phyloP scores from a whole-genome alignment of 768 basidiomycete genomes.

The Tylopilus rubrobrunneus region DNA sequence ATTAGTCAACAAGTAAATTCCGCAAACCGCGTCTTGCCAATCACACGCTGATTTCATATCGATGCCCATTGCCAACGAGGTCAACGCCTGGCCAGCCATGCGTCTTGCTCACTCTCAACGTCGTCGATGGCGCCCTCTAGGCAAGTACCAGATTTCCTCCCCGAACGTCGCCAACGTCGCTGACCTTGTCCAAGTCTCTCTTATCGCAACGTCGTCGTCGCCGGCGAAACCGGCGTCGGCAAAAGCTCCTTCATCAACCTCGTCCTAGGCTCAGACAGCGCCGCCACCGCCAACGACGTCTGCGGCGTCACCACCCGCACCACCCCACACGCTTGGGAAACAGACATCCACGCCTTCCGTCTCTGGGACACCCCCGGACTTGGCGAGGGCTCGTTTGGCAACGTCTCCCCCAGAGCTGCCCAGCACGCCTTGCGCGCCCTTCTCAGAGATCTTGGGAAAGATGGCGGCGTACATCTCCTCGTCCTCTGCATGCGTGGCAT shows the following conservation, averaged over 20 bases:
- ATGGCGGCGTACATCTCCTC: conserved; percentile 25
- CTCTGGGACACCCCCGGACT: conserved; percentile 26
- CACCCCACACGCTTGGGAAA: conserved; percentile 15
- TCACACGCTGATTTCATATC: conserved; percentile 7
- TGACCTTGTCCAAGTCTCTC: background rate
- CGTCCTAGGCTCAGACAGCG: conserved; percentile 11
- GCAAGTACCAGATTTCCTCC: too few species aligned
- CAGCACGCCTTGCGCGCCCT: conserved; percentile 18
- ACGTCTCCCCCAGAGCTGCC: conserved; percentile 20
- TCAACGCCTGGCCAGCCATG: conserved; percentile 2
- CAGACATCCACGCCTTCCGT: conserved; percentile 14
- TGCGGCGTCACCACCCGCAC: conserved; percentile 19
- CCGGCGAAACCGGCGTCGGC: conserved; percentile 24
- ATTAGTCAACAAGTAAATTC: too few species aligned
- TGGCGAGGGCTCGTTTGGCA: conserved; percentile 21
- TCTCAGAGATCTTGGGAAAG: conserved; percentile 16
- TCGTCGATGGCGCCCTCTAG: too few species aligned
- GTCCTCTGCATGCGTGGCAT: conserved; percentile 24
- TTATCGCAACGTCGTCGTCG: conserved; percentile 21
- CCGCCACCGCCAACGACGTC: conserved; percentile 19
- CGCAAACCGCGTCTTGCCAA: background rate
- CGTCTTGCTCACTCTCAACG: background rate
- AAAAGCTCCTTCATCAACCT: conserved; percentile 28
- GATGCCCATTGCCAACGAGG: conserved; percentile 8
- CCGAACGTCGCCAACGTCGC: background rate